Base-by-base conservation (phyloP, 176 grass and related monocot genomes). In the Oryza meridionalis region DNA sequence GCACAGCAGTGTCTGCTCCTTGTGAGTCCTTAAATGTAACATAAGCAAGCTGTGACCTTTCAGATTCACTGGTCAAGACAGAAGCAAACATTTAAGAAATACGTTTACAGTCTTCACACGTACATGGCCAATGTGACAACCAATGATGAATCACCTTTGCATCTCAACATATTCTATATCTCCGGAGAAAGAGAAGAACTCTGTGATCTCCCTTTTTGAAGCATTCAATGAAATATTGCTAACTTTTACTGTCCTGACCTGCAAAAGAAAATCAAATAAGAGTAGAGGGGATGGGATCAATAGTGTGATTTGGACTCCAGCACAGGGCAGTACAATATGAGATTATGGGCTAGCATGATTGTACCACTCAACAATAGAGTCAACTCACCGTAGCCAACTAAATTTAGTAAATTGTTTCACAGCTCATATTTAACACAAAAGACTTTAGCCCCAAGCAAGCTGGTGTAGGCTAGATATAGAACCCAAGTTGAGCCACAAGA, bases 131-230 rank as follows among this genome's bases (percentile, higher is more conserved):
- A 49, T 16, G 47, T 32, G 21, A 37, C 47, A 74, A 79, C n/a
- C 21, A 64, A 69, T 86, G 35, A 53, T 0, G 26, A 75, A 82
- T 77, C 85, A 98, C 96, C 93, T 84, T 94, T 88, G 89, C 96
- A 98, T 96, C 87, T 96, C 96, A 84, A 99, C 80, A 87, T 90
- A 96, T 85, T 94, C 77, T 74, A 99, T 99, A 73, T 91, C 87
- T 51, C 96, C 96, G 31, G 96, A 99, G 81, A 99, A 99, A 83
- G 93, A 96, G 82, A 99, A 96, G 77, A 99, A 99, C 88, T 99
- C 96, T 76, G 78, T 88, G 62, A 99, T 93, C 78, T 96, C 96
- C 53, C 86, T 95, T 88, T 96, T 88, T 59, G 92, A 89, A 67
- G 93, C 96, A 32, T 43, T 85, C 78, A 99, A 81, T 0, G 93